These are phyloP conservation scores for Solanum virginianum DNA, from an alignment of 257 asterid genomes.

Conservation along the genomic window DNA sequence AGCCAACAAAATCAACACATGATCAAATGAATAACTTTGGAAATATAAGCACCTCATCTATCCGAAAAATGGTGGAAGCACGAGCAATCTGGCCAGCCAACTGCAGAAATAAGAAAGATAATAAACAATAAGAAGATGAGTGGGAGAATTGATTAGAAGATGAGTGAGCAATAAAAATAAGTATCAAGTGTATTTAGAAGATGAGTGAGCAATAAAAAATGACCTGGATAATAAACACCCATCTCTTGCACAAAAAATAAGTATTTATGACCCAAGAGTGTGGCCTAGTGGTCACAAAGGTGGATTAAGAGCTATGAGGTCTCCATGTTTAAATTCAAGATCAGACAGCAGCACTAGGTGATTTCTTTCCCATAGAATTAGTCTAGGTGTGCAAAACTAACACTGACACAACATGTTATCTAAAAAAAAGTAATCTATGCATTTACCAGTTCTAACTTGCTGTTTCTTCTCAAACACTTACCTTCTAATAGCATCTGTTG, in stretches of 20 bases:
- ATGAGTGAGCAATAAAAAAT: not conserved
- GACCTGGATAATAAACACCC: not conserved
- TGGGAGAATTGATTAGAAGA: too few relatives aligned
- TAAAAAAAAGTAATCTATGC: not conserved
- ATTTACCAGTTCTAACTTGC: not conserved
- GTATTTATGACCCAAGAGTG: not conserved
- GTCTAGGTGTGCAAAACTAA: not conserved
- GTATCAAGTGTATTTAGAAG: too few relatives aligned
- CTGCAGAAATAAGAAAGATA: conserved; percentile 16
- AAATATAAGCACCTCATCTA: conserved; percentile 57
- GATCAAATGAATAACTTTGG: not conserved
- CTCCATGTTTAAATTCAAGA: not conserved
- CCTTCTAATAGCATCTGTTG: not conserved
- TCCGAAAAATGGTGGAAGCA: conserved; percentile 74
- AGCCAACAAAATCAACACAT: not conserved
- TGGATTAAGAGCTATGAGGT: not conserved
- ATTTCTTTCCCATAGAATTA: not conserved
- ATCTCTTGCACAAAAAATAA: not conserved
- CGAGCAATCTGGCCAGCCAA: conserved; percentile 97
- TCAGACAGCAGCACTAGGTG: not conserved
- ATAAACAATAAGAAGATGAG: not conserved
- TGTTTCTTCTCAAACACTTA: not conserved
- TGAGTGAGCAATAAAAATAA: not conserved
- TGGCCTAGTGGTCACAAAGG: not conserved
- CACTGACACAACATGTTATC: not conserved